Evolutionary conservation across 2,329 filamentous ascomycete species (phyloP).

Genomic region (Fusarium albidum): DNA sequence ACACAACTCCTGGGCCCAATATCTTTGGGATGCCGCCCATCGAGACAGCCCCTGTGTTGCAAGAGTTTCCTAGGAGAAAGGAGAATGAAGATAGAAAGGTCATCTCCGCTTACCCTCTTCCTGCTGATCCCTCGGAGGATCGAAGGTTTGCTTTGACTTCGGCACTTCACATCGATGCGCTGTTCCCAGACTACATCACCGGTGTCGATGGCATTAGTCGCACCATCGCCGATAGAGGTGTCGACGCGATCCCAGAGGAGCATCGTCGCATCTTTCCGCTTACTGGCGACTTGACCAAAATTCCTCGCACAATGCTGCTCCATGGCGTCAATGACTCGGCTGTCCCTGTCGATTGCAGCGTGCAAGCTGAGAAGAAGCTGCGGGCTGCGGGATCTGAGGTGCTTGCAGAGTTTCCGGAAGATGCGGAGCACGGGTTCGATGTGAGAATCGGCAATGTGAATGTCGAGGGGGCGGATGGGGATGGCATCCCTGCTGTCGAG

Average conservation of each 20-base stretch:
- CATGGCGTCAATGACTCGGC: conserved; percentile 35
- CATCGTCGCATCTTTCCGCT: conserved; percentile 29
- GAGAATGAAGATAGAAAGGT: conserved; percentile 13
- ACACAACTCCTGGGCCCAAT: conserved; percentile 24
- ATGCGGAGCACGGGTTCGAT: conserved; percentile 37
- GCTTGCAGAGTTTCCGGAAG: conserved; percentile 21
- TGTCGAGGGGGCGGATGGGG: conserved; percentile 20
- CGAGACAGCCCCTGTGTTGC: conserved; percentile 17
- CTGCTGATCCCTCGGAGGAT: not conserved
- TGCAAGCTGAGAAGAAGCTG: conserved; percentile 29
- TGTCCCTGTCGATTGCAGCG: conserved; percentile 29
- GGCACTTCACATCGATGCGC: conserved; percentile 30
- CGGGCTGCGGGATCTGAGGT: conserved; percentile 15
- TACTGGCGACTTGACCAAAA: conserved; percentile 10
- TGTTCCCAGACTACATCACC: conserved; percentile 36
- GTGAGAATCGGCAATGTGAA: conserved; percentile 14
- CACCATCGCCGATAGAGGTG: conserved; percentile 14
- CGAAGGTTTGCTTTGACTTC: conserved; percentile 8
- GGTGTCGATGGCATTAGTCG: conserved; percentile 17
- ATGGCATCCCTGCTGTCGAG: not conserved
- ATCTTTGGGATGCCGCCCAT: conserved; percentile 20
- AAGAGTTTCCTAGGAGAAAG: conserved; percentile 13
- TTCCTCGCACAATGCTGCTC: conserved; percentile 28
- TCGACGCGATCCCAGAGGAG: conserved; percentile 14
- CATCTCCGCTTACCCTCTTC: conserved; percentile 10